These are phyloP conservation scores for Lyophyllum shimeji DNA, from an alignment of 768 basidiomycete genomes.

Conservation along the genomic window DNA sequence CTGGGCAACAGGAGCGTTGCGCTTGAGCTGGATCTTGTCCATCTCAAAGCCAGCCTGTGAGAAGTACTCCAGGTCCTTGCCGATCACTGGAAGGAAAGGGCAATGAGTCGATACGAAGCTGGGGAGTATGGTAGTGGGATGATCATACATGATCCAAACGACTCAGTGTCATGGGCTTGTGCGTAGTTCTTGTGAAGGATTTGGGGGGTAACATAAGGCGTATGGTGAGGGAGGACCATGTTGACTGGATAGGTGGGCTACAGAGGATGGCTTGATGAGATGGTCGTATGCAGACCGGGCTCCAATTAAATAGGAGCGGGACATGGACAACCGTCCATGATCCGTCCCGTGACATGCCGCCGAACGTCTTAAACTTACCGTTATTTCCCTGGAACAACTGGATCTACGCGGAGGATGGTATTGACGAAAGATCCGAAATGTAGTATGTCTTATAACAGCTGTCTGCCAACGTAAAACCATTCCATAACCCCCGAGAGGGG, in stretches of 20 bases:
- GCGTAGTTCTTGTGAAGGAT: conserved; percentile 88
- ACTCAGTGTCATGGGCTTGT: conserved; percentile 67
- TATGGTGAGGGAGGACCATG: conserved; percentile 72
- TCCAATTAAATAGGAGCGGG: conserved; percentile 19
- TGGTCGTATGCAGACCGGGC: conserved; percentile 13
- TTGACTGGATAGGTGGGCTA: conserved; percentile 24
- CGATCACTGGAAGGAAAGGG: conserved; percentile 61
- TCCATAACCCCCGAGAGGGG: conserved; percentile 34
- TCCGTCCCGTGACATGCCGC: conserved; percentile 22
- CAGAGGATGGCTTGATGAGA: conserved; percentile 18
- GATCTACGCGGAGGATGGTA: conserved; percentile 6
- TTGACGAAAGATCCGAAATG: conserved; percentile 19
- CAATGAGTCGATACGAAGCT: conserved; percentile 4
- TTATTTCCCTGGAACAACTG: neutral
- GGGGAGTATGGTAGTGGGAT: neutral
- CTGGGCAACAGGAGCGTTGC: conserved; percentile 86
- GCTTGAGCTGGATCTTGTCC: conserved; percentile 94
- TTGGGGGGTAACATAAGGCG: conserved; percentile 86
- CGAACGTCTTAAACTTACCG: conserved; percentile 7
- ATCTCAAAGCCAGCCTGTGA: conserved; percentile 99
- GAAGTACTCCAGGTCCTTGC: conserved; percentile 93
- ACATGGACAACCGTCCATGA: conserved; percentile 14
- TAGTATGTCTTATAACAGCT: conserved; percentile 29
- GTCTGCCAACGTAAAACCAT: conserved; percentile 29
- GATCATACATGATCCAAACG: conserved; percentile 54